Percentiles rank a stretch among this genome's conserved stretches.
Evolutionary conservation across 164 flowering plant species (phyloP).

Genomic region (Santalum album): DNA sequence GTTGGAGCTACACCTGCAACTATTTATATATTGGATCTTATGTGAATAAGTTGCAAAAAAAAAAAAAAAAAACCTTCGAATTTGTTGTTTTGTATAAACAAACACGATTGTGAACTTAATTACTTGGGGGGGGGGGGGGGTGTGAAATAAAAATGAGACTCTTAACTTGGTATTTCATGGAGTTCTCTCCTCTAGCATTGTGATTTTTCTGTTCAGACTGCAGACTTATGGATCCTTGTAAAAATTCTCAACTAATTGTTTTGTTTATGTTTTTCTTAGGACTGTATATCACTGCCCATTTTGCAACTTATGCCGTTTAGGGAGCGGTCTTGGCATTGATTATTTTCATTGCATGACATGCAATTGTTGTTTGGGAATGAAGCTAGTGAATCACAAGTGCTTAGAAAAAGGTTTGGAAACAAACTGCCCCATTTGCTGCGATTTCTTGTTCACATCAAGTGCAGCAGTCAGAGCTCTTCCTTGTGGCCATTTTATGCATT

Average conservation of each 20-base stretch:
- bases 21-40: too few relatives aligned
- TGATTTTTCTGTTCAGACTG: not conserved
- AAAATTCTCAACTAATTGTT: not conserved
- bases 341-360: slow-evolving; percentile 97
- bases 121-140: too few relatives aligned
- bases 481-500: slow-evolving; percentile 97
- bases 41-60: too few relatives aligned
- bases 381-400: slow-evolving; percentile 58
- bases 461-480: slow-evolving; percentile 72
- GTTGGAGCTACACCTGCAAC: too few relatives aligned
- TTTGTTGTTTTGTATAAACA: too few relatives aligned
- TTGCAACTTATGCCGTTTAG: slow-evolving; percentile 86
- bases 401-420: slow-evolving; percentile 73
- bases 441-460: slow-evolving; percentile 71
- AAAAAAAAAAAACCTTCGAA: too few relatives aligned
- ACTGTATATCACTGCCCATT: slow-evolving; percentile 83
- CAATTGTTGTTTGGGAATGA: slow-evolving; percentile 77
- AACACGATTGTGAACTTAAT: too few relatives aligned
- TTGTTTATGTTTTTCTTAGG: not conserved
- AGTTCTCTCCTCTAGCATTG: not conserved
- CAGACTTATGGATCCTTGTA: not conserved
- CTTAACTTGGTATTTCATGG: not conserved
- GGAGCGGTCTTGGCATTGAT: slow-evolving; percentile 83
- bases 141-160: too few relatives aligned
- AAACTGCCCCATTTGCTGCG: slow-evolving; percentile 89